Percentiles rank a stretch among this genome's conserved stretches.
These are phyloP conservation scores for Thoreauomyces humboldtii DNA, from an alignment of 192 early-diverging fungal species.

Conservation along the genomic window DNA sequence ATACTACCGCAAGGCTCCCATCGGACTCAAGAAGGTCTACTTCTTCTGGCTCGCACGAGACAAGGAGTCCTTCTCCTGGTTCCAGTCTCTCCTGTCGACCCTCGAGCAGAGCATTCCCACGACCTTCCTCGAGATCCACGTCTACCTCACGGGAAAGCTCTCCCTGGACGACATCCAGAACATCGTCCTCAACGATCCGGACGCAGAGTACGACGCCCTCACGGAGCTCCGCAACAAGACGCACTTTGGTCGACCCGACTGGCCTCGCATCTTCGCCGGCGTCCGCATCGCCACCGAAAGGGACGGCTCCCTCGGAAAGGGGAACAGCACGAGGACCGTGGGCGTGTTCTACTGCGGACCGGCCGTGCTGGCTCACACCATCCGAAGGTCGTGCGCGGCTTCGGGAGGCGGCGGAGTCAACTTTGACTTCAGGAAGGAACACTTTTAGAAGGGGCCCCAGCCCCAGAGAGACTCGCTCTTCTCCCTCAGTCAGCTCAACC, in stretches of 20 bases:
- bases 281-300: constrained; percentile 38
- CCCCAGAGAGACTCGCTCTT: no score
- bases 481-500: no score
- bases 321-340: constrained; percentile 37
- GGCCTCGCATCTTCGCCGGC: constrained; percentile 57
- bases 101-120: constrained; percentile 61
- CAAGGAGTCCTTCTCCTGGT: constrained; percentile 72
- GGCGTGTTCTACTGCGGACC: constrained; percentile 88
- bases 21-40: constrained; percentile 64
- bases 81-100: constrained; percentile 69
- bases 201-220: constrained; percentile 57
- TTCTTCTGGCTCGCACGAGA: constrained; percentile 82
- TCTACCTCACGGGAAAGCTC: constrained; percentile 59
- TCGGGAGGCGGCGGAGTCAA: constrained; percentile 18
- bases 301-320: background rate
- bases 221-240: constrained; percentile 65
- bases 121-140: constrained; percentile 48
- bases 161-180: constrained; percentile 62
- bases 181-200: constrained; percentile 52
- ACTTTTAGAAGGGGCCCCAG: no score
- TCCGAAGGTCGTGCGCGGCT: constrained; percentile 43
- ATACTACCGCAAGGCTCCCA: constrained; percentile 33
- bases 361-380: constrained; percentile 55
- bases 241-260: constrained; percentile 81
- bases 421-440: constrained; percentile 33